Evolutionary conservation across 1,284 basidiomycete genomes (phyloP), one percentile per base, ranked within the genome.

Genomic region (Caloboletus firmus): DNA sequence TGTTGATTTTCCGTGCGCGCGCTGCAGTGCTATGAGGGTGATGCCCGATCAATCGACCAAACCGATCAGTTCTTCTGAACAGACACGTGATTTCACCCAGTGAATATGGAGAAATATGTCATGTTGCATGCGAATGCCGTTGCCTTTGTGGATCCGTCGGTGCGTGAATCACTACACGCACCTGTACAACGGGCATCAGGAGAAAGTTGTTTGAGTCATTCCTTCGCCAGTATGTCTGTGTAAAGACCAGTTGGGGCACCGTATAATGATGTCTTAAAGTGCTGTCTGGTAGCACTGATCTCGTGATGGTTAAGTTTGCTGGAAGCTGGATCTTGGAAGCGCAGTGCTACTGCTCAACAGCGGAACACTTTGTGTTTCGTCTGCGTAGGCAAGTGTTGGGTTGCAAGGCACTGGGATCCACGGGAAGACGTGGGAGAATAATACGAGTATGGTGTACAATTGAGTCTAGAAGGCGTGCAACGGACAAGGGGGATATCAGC

Each of bases 401-500:
- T 37, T 35, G 30, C 24, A 37, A 11, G 31, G 39, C 34, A 26
- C 31, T 44, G 12, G 44, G 15, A 24, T 36, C 30, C n/a, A 17
- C 17, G n/a, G 26, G 13, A 49, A 49, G 40, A 32, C 31, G 37
- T 1, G 13, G 24, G 28, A 17, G 24, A 26, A 45, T 24, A 52
- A 48, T 46, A 46, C 31, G 34, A 37, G 24, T 32, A 44, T 41
- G 18, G 28, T 44, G 42, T 48, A 62, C 47, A 50, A 47, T 18
- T 17, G 28, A 46, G 41, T 52, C 52, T 56, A 49, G 28, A 51
- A 46, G 34, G 30, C 31, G 43, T 40, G 53, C 13, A 52, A 45
- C 31, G 15, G 39, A 49, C 9, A 30, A 41, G 51, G 18, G 5
- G 15, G 36, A 45, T 37, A 42, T 51, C 45, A 42, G 31, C 39